Conservation (phyloP, 352 stramenopile genomes). For the Thraustotheca clavata region DNA sequence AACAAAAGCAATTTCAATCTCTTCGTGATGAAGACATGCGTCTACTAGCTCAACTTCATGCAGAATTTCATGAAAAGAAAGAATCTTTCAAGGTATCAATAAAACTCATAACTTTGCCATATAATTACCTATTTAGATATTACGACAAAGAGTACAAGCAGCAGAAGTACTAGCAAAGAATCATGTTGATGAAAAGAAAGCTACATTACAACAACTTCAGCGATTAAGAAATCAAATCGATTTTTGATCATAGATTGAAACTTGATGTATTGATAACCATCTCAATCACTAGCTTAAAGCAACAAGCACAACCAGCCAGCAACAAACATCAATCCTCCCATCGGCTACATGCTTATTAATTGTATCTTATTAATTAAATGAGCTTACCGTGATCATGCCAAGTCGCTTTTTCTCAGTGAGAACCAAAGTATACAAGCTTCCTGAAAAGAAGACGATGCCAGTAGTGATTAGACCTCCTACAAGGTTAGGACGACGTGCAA, state of each 20-base stretch:
- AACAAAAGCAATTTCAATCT: neutral
- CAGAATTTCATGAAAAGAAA: conserved; percentile 20
- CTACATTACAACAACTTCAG: neutral
- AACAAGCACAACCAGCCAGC: conserved; percentile 64
- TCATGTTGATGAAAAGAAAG: neutral
- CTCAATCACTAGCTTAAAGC: conserved; percentile 30
- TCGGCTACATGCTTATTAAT: conserved; percentile 29
- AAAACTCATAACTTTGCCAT: neutral
- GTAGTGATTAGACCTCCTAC: conserved; percentile 47
- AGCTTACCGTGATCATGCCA: conserved; percentile 60
- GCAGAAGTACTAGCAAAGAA: neutral
- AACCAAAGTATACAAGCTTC: conserved; percentile 69
- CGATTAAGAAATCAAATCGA: neutral
- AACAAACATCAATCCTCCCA: conserved; percentile 56
- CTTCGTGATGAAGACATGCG: neutral
- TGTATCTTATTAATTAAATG: neutral
- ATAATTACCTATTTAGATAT: neutral
- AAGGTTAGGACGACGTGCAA: conserved; percentile 49
- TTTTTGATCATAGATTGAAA: no score
- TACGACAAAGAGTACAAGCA: neutral
- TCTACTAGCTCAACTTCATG: conserved; percentile 1
- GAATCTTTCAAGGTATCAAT: conserved; percentile 1
- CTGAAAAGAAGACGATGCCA: conserved; percentile 67
- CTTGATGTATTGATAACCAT: neutral
- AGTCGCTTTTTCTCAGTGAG: conserved; percentile 66